phyloP scores from a whole-genome alignment of 106 monocot genomes.

The Dendrobium catenatum region DNA sequence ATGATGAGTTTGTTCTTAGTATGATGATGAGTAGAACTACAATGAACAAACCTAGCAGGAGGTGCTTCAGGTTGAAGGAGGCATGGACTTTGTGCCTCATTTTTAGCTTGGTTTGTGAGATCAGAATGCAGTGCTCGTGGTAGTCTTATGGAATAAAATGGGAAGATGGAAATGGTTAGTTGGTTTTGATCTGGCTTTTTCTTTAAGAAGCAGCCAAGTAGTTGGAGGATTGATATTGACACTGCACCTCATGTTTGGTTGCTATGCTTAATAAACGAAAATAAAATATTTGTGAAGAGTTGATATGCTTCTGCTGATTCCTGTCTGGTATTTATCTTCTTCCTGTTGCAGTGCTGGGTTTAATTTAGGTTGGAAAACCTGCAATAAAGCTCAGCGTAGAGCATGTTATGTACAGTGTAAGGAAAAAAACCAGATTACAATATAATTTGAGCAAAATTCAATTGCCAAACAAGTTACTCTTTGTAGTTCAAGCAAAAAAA shows the following conservation, averaged over 20 bases:
- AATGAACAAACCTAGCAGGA: conserved; percentile 23
- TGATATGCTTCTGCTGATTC: too few relatives aligned
- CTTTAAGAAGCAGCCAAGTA: background rate
- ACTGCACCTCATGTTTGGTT: background rate
- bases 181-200: background rate
- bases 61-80: conserved; percentile 24
- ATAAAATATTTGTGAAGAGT: too few relatives aligned
- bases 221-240: background rate
- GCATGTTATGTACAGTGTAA: too few relatives aligned
- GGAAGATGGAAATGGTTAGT: background rate
- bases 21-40: conserved; percentile 24
- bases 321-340: too few relatives aligned
- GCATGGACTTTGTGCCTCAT: conserved; percentile 30
- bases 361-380: too few relatives aligned
- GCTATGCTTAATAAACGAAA: background rate
- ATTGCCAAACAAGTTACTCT: too few relatives aligned
- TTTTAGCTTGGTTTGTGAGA: background rate
- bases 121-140: background rate
- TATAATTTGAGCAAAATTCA: too few relatives aligned
- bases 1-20: conserved; percentile 12
- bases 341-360: too few relatives aligned
- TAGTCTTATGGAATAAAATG: too few relatives aligned
- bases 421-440: too few relatives aligned
- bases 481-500: too few relatives aligned
- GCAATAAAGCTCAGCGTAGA: too few relatives aligned